Percentiles rank a stretch among this genome's conserved stretches.
These are phyloP conservation scores for Solanum etuberosum DNA, from an alignment of 257 asterid genomes.

Conservation along the genomic window DNA sequence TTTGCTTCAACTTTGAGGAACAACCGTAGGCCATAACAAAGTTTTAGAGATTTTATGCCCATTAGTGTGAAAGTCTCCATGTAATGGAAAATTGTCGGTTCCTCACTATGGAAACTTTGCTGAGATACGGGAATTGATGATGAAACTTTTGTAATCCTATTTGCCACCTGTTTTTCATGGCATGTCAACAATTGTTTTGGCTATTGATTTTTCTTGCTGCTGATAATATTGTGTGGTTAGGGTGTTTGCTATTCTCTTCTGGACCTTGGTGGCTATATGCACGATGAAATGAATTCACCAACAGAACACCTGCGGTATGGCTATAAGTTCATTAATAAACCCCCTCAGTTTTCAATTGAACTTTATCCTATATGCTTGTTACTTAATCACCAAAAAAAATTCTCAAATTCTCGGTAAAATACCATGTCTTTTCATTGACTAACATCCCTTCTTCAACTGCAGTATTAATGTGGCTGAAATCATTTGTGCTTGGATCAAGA, in stretches of 20 bases:
- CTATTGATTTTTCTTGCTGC: not conserved
- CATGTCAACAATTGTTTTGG: not conserved
- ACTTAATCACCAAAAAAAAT: not conserved
- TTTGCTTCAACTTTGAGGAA: not conserved
- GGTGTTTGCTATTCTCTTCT: conserved; percentile 63
- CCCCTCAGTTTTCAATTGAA: not conserved
- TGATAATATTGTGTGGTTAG: conserved; percentile 20
- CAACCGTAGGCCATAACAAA: not conserved
- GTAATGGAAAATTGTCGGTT: not conserved
- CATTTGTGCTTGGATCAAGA: conserved; percentile 58
- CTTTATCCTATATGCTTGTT: not conserved
- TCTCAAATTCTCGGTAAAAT: not conserved
- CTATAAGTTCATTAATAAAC: not conserved
- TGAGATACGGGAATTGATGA: not conserved
- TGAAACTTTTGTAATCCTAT: not conserved
- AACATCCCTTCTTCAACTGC: conserved; percentile 23
- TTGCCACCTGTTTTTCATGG: not conserved
- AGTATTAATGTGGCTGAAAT: conserved; percentile 71
- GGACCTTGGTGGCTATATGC: conserved; percentile 32
- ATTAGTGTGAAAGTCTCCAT: not conserved
- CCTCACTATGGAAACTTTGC: not conserved
- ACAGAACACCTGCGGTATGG: conserved; percentile 35
- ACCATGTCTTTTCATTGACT: conserved; percentile 4
- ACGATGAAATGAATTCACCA: conserved; percentile 19
- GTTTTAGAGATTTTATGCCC: not conserved